Evolutionary conservation across 768 basidiomycete genomes (phyloP).

Genomic region (Boletus reticuloceps): DNA sequence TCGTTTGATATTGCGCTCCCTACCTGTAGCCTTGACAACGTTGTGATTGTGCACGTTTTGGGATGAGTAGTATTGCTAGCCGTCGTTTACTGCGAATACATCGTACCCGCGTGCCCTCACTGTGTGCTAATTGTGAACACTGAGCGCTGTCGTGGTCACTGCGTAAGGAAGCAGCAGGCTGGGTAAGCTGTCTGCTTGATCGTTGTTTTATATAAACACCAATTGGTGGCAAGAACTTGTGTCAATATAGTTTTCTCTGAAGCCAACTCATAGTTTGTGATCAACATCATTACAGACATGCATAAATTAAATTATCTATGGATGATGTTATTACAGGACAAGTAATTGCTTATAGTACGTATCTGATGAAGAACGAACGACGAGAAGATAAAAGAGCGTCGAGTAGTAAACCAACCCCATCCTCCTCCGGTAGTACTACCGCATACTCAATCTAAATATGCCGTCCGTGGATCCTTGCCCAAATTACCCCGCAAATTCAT

Average conservation of each 20-base stretch:
- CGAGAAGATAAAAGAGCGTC: not conserved
- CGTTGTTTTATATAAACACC: no score
- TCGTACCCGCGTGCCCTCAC: not conserved
- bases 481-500: constrained; percentile 38
- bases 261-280: no score
- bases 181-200: no score
- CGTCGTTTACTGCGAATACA: constrained; percentile 13
- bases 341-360: no score
- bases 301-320: no score
- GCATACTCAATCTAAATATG: constrained; percentile 30
- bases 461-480: constrained; percentile 42
- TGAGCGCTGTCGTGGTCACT: not conserved
- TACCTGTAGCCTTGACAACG: not conserved
- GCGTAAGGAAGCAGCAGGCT: no score
- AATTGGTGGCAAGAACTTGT: no score
- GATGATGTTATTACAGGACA: not conserved
- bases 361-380: not conserved
- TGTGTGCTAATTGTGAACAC: not conserved
- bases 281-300: no score
- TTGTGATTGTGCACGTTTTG: not conserved
- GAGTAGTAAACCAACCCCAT: not conserved
- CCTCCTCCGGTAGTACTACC: not conserved
- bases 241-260: no score
- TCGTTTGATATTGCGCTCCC: not conserved
- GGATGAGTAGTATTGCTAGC: constrained; percentile 8